Evolutionary conservation across 257 asterid species (phyloP), one percentile per base, ranked within the genome.

Genomic region (Solanum tarapatanum): DNA sequence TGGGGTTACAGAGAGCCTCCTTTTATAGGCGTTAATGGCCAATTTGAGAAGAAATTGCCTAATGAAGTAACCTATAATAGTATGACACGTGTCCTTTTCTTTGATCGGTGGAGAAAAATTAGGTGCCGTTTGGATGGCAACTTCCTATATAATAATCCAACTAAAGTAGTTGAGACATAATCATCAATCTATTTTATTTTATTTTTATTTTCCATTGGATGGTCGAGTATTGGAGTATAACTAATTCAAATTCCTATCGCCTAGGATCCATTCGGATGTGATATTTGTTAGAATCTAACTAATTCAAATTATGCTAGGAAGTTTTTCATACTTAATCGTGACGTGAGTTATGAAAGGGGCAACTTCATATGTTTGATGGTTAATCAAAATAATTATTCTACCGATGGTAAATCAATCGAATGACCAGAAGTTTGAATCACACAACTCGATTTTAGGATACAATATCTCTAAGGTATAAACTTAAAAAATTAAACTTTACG

Each of bases 1-100:
- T 10, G 1, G 2, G 14, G 37, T 13, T 1, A 28, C 19, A 19
- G 14, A 48, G 69, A 30, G 11, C 11, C 43, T 45, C 30, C 12
- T 83, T 90, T 90, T 90, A 92, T 76, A 90, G 93, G 60, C 12
- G 86, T 1, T 64, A 21, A 43, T 11, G 36, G 83, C 93, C 89
- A 90, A 69, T 90, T 88, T 77, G 7, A 10, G 39, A 85, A 66
- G 89, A 87, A 79, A 80, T 21, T 12, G 90, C 88, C 88, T 13
- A 0, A 4, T 1, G 6, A 0, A 1, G 1, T 5, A 6, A 17
- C 94, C 87, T 7, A 90, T 91, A 0, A 28, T 0, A 6, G 8
- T 0, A 3, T 0, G 89, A 28, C 94, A 90, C 92, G 88, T 92
- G 88, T 87, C 26, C 2, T 0, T 2, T 0, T 24, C 35, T 90